Base-by-base conservation (phyloP, 768 basidiomycete species). In the Crucibulum laeve region DNA sequence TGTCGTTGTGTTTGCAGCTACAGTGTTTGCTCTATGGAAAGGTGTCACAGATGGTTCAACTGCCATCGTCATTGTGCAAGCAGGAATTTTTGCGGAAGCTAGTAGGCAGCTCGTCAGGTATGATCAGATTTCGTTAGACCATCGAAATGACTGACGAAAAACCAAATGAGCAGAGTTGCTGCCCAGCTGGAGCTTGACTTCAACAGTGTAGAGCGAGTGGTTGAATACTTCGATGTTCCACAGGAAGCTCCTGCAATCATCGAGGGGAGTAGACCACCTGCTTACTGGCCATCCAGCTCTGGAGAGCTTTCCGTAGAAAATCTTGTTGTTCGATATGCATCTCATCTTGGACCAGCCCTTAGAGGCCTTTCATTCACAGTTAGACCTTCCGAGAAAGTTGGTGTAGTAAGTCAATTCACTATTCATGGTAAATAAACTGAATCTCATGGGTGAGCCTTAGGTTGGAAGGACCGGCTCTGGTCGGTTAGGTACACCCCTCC, bases 151-250 rank as follows among this genome's bases (percentile, higher is more conserved):
- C 44, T 33, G 24, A 3, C 25, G 15, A n/a, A 17, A 21, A 30
- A 14, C 25, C 13, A 22, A 11, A 24, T 40, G 38, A 26, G 5
- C 46, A 79, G 80, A 50, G 82, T 86, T 6, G 74, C 77, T 37
- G 84, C 84, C 2, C 82, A 84, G 50, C 59, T 86, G 1, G 85
- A 86, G 55, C 71, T 86, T 10, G 82, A 86, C 52, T 86, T 85
- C 60, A 86, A 84, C 53, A 80, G 82, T 28, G 77, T 87, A 1
- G 85, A 88, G 53, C 77, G 86, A 45, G 80, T 87, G 18, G 72
- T 77, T 13, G 84, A 86, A 58, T 87, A 87, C 54, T 66, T 86
- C 15, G 74, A 76, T 25, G 71, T 84, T 5, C 73, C 77, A 1
- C 81, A 84, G 57, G 85, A 88, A 59, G 81, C 83, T 0, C 80